Base-by-base conservation (phyloP, 75 land plant species). In the Selaginella tamariscina region DNA sequence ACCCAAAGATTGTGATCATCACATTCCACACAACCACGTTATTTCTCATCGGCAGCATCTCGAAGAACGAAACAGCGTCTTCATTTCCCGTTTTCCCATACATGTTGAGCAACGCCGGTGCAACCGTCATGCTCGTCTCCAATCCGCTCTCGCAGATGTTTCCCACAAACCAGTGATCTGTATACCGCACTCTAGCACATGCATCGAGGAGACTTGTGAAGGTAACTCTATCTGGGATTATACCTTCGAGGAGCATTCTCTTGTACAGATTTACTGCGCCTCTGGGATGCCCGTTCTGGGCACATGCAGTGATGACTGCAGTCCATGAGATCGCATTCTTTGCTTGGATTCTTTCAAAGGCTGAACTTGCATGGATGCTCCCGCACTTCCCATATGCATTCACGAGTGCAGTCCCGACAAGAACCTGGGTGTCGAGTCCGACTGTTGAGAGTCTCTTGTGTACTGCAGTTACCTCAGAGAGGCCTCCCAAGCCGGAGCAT, bases 371-470 rank as follows among this genome's bases (percentile, higher is more conserved):
- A 5, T 39, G 11, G 49, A 23, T 30, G 68, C 23, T 23, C 24
- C 68, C 32, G 21, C 39, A 31, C 32, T 66, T 66, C 1, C 39
- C 68, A 32, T 66, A 66, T 44, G n/a, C 24, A 20, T 28, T 29
- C 26, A 66, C 23, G 33, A 66, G 68, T 5, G 68, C 39, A 1
- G 20, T 32, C 21, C 68, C 68, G 22, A 66, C 23, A 1, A 24
- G 24, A 27, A 66, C 68, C 24, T 66, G 44, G n/a, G 32, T 1
- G 20, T 32, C 2, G 1, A 11, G 24, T 13, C 8, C 23, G 8
- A 44, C 32, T 5, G 23, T 24, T 5, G 49, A 5, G 11, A 39
- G 49, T 15, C 49, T 39, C 15, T 5, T 15, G 49, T 39, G 49
- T 15, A 15, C 49, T 5, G 49, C 49, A 5, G 11, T 5, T 5